A percentile compares a stretch with the other conserved stretches of the same genome.
Conservation (phyloP, 2,329 filamentous ascomycete genomes). For the Sarocladium oryzae region DNA sequence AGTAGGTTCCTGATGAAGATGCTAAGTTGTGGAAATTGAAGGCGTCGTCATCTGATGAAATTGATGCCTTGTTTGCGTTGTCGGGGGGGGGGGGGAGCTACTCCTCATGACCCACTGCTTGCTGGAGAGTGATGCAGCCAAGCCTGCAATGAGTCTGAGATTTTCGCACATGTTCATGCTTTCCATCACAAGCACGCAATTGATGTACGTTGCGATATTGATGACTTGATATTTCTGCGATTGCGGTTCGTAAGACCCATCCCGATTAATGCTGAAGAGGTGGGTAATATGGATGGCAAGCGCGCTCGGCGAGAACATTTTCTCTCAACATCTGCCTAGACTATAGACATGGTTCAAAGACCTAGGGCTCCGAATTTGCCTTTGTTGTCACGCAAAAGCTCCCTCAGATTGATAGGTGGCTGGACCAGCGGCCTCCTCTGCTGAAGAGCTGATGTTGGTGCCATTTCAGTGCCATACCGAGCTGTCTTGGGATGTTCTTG, state of each 20-base stretch:
- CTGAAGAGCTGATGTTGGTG: background rate
- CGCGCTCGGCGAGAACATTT: too few relatives aligned
- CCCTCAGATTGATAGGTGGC: constrained; percentile 7
- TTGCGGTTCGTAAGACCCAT: too few relatives aligned
- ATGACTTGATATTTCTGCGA: too few relatives aligned
- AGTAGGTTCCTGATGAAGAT: too few relatives aligned
- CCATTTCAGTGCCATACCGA: background rate
- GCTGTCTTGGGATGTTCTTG: constrained; percentile 9
- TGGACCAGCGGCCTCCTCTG: constrained; percentile 16
- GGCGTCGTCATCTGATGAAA: background rate
- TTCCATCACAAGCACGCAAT: too few relatives aligned
- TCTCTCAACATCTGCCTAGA: too few relatives aligned
- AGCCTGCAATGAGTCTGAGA: constrained; percentile 14
- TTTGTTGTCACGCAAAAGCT: constrained; percentile 10
- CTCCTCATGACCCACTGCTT: constrained; percentile 2
- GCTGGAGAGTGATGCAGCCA: constrained; percentile 1
- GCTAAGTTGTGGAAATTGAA: too few relatives aligned
- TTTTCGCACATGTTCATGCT: constrained; percentile 15
- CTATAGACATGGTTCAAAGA: too few relatives aligned
- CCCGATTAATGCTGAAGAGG: too few relatives aligned
- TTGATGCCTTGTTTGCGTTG: background rate
- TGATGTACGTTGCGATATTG: too few relatives aligned
- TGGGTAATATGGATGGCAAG: too few relatives aligned
- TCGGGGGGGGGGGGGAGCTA: background rate
- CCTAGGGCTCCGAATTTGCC: constrained; percentile 29